A percentile compares a stretch with the other conserved stretches of the same genome.
Evolutionary conservation across 345 rosid species (phyloP).

Genomic region (Raphanus raphanistrum): DNA sequence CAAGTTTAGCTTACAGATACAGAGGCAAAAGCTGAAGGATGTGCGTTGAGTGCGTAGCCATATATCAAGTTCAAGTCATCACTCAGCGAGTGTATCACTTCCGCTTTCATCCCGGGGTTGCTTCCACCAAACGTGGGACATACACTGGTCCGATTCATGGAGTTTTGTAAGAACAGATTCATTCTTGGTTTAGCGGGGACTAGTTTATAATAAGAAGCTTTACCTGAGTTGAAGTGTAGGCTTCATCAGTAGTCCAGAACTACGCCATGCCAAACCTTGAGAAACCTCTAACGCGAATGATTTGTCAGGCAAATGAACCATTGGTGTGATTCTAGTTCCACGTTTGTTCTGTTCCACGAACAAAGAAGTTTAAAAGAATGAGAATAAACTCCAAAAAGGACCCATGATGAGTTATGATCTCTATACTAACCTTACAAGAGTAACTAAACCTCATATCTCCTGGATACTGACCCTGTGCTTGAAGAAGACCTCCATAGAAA

Average conservation of each 20-base stretch:
- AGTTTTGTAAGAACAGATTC: not conserved
- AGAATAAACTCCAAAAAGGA: not conserved
- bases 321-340: constrained; percentile 83
- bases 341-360: not conserved
- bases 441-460: constrained; percentile 96
- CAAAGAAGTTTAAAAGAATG: not conserved
- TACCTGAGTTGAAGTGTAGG: constrained; percentile 84
- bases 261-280: constrained; percentile 88
- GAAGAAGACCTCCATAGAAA: constrained; percentile 84
- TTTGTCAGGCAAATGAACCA: constrained; percentile 86
- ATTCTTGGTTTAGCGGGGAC: not conserved
- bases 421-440: constrained; percentile 67
- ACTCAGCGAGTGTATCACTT: constrained; percentile 73
- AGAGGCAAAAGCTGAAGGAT: constrained; percentile 80
- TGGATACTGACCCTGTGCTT: constrained; percentile 95
- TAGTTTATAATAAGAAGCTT: not conserved
- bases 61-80: constrained; percentile 73
- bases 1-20: constrained; percentile 54
- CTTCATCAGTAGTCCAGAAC: constrained; percentile 81
- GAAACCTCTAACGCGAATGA: constrained; percentile 67
- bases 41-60: constrained; percentile 58
- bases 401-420: not conserved
- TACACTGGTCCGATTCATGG: constrained; percentile 45
- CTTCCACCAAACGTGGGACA: constrained; percentile 92
- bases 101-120: constrained; percentile 79